Evolutionary conservation across 139 green algal genomes (phyloP).

Genomic region (Pseudopediastrum boryanum): DNA sequence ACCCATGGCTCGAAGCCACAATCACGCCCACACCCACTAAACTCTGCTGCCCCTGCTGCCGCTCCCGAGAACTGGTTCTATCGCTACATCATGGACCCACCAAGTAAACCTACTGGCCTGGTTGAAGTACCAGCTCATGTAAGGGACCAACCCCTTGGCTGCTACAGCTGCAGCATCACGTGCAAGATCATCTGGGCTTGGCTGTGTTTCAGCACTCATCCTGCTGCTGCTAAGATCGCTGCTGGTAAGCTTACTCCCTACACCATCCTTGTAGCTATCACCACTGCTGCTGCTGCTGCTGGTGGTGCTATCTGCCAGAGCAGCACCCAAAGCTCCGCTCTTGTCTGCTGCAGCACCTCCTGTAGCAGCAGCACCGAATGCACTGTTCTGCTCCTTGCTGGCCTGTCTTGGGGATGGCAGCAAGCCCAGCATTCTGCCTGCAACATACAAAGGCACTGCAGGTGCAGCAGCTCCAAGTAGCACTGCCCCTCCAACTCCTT

Average conservation of each 20-base stretch:
- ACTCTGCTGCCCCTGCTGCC: no score
- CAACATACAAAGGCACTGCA: constrained; percentile 1
- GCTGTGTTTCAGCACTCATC: background rate
- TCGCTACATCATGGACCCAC: constrained; percentile 33
- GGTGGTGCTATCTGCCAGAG: background rate
- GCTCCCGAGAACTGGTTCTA: constrained; percentile 15
- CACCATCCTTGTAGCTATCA: background rate
- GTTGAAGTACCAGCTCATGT: constrained; percentile 17
- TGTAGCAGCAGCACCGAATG: background rate
- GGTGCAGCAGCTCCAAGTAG: constrained; percentile 7
- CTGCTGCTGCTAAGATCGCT: constrained; percentile 15
- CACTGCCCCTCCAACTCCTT: constrained; percentile 16
- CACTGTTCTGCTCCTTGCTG: background rate
- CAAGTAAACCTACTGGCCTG: constrained; percentile 11
- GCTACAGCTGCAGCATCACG: background rate
- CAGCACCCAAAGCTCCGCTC: no score
- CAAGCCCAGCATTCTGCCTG: background rate
- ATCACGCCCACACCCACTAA: no score
- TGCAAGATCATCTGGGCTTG: no score
- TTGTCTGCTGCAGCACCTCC: background rate
- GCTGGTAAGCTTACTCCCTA: background rate
- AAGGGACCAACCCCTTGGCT: background rate
- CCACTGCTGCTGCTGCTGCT: constrained; percentile 8
- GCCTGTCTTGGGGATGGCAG: background rate
- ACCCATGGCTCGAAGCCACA: no score